Evolutionary conservation across 371 early-diverging fungal species (phyloP).

Genomic region (Rhizopus sp.): DNA sequence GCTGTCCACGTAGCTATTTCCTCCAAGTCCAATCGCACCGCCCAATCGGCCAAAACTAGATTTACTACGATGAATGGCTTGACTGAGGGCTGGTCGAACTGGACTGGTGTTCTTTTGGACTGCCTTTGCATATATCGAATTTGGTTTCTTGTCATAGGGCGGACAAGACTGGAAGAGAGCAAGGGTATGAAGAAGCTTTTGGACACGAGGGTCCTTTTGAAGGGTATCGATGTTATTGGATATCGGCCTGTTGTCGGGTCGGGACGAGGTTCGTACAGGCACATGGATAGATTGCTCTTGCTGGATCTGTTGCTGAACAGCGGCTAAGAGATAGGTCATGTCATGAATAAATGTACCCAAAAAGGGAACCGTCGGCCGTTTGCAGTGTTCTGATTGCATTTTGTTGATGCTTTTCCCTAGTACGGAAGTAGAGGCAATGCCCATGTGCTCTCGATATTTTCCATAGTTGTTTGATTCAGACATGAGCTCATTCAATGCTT

Average conservation of each 20-base stretch:
- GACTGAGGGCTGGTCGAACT: slow-evolving; percentile 53
- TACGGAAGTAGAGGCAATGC: slow-evolving; percentile 38
- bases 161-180: slow-evolving; percentile 63
- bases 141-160: slow-evolving; percentile 48
- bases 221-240: slow-evolving; percentile 9
- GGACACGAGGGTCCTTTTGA: slow-evolving; percentile 55
- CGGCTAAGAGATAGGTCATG: slow-evolving; percentile 72
- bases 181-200: slow-evolving; percentile 52
- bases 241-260: slow-evolving; percentile 6
- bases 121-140: not conserved
- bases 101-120: slow-evolving; percentile 29
- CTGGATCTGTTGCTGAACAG: slow-evolving; percentile 16
- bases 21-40: slow-evolving; percentile 33
- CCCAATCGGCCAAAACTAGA: slow-evolving; percentile 49
- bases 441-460: slow-evolving; percentile 69
- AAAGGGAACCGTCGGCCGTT: slow-evolving; percentile 73
- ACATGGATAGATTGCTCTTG: slow-evolving; percentile 36
- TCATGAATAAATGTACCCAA: slow-evolving; percentile 82
- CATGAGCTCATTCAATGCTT: slow-evolving; percentile 63
- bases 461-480: slow-evolving; percentile 76
- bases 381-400: slow-evolving; percentile 47
- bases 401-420: slow-evolving; percentile 36
- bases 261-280: slow-evolving; percentile 7
- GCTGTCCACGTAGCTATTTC: slow-evolving; percentile 1
- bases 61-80: slow-evolving; percentile 57